A percentile compares a stretch with the other conserved stretches of the same genome.
These are phyloP conservation scores for Metarhizium rileyi DNA, from an alignment of 2,329 filamentous ascomycete species.

Conservation along the genomic window DNA sequence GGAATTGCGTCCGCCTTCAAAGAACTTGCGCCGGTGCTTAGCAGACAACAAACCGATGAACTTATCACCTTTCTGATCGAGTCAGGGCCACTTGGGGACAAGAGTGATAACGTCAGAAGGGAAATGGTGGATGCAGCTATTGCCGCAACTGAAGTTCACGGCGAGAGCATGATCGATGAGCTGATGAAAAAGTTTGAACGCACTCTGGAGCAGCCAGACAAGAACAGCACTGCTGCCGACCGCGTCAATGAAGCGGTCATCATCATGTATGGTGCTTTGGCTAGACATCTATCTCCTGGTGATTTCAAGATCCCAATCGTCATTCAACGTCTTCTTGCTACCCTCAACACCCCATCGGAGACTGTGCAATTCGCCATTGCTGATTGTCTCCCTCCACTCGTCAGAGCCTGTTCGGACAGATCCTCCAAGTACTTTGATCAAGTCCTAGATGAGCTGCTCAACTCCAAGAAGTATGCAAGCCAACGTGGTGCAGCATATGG, in stretches of 20 bases:
- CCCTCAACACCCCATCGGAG: slow-evolving; percentile 88
- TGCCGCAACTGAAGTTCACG: slow-evolving; percentile 68
- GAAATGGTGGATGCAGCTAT: slow-evolving; percentile 92
- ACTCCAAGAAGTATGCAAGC: slow-evolving; percentile 83
- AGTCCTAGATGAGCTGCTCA: slow-evolving; percentile 72
- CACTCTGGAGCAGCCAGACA: slow-evolving; percentile 77
- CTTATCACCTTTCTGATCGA: slow-evolving; percentile 84
- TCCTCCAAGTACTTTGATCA: slow-evolving; percentile 71
- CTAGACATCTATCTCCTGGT: slow-evolving; percentile 74
- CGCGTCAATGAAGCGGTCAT: slow-evolving; percentile 95
- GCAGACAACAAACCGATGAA: slow-evolving; percentile 57
- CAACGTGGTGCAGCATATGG: slow-evolving; percentile 93
- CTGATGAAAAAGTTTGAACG: slow-evolving; percentile 88
- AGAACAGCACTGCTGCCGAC: slow-evolving; percentile 71
- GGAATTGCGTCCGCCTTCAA: slow-evolving; percentile 83
- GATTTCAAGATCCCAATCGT: slow-evolving; percentile 83
- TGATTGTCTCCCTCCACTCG: slow-evolving; percentile 84
- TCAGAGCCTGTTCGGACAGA: slow-evolving; percentile 69
- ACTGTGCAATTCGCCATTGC: slow-evolving; percentile 95
- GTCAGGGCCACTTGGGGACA: slow-evolving; percentile 77
- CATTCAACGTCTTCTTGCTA: slow-evolving; percentile 74
- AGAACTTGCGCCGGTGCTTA: slow-evolving; percentile 64
- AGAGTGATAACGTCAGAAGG: slow-evolving; percentile 63
- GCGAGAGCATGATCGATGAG: slow-evolving; percentile 72
- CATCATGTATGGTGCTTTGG: slow-evolving; percentile 91